A percentile compares a stretch with the other conserved stretches of the same genome.
These are phyloP conservation scores for Exophiala bonariae DNA, from an alignment of 2,329 filamentous ascomycete genomes.

Conservation along the genomic window DNA sequence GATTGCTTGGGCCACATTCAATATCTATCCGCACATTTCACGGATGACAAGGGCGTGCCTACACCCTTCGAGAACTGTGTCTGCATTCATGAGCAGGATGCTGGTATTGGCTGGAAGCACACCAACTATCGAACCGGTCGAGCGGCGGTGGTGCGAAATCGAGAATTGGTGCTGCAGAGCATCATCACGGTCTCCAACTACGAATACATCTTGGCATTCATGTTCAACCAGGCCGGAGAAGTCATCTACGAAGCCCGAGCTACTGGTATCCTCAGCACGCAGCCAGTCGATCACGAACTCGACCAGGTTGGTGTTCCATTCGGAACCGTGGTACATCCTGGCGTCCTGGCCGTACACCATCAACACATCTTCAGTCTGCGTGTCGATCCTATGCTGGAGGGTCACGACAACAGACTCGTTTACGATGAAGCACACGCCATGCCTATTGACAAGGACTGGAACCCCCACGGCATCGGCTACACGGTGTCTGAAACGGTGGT, in stretches of 20 bases:
- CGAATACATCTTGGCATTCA: slow-evolving; percentile 71
- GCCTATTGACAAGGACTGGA: slow-evolving; percentile 52
- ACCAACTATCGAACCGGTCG: slow-evolving; percentile 68
- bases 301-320: slow-evolving; percentile 64
- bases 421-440: slow-evolving; percentile 63
- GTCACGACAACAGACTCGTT: slow-evolving; percentile 55
- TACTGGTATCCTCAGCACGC: slow-evolving; percentile 67
- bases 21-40: slow-evolving; percentile 61
- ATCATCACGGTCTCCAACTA: slow-evolving; percentile 74
- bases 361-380: slow-evolving; percentile 75
- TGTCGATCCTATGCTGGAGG: slow-evolving; percentile 58
- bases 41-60: slow-evolving; percentile 60
- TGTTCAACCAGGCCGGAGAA: slow-evolving; percentile 70
- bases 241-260: slow-evolving; percentile 67
- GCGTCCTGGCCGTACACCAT: slow-evolving; percentile 68
- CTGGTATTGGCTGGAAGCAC: slow-evolving; percentile 69
- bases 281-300: slow-evolving; percentile 59
- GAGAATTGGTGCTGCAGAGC: slow-evolving; percentile 67
- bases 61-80: slow-evolving; percentile 65
- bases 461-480: slow-evolving; percentile 56
- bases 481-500: slow-evolving; percentile 50
- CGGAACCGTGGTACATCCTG: slow-evolving; percentile 68
- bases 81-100: slow-evolving; percentile 71
- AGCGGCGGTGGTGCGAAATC: slow-evolving; percentile 62
- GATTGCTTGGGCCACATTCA: slow-evolving; percentile 71